A percentile compares a stretch with the other conserved stretches of the same genome.
phyloP scores from a whole-genome alignment of 768 basidiomycete genomes.

The Daedalea quercina region DNA sequence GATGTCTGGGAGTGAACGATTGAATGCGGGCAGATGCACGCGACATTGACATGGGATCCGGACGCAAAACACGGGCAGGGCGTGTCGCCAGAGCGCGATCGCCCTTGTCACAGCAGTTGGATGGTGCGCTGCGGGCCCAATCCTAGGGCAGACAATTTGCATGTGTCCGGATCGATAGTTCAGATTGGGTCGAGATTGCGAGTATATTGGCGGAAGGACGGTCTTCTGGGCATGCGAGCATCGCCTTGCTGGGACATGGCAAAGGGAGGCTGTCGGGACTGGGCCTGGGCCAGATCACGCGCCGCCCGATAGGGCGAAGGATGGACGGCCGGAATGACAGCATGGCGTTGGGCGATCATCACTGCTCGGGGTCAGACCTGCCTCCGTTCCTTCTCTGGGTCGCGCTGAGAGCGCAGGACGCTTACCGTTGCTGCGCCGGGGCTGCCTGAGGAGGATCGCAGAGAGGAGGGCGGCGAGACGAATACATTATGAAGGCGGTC shows the following conservation, averaged over 20 bases:
- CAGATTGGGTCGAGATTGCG: not conserved
- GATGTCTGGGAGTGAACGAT: too few relatives aligned
- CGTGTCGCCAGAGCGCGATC: not conserved
- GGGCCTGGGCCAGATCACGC: slow-evolving; percentile 1
- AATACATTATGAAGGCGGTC: not conserved
- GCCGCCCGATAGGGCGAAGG: not conserved
- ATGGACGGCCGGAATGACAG: not conserved
- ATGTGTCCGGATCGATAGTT: not conserved
- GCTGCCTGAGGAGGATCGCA: too few relatives aligned
- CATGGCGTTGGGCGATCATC: not conserved
- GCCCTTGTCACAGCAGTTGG: not conserved
- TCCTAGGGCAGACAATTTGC: not conserved
- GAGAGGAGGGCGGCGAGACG: not conserved
- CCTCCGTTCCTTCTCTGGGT: too few relatives aligned
- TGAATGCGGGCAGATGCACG: not conserved
- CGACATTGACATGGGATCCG: too few relatives aligned
- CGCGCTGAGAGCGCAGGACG: too few relatives aligned
- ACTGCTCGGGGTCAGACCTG: too few relatives aligned
- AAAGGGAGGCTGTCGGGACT: not conserved
- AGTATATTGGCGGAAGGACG: not conserved
- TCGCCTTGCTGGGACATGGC: not conserved
- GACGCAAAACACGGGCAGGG: too few relatives aligned
- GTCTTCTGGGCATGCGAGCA: not conserved
- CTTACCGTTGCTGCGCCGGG: too few relatives aligned
- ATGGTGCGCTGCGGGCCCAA: not conserved